phyloP scores from a whole-genome alignment of 2,329 filamentous ascomycete species.

The Fusarium sp. region DNA sequence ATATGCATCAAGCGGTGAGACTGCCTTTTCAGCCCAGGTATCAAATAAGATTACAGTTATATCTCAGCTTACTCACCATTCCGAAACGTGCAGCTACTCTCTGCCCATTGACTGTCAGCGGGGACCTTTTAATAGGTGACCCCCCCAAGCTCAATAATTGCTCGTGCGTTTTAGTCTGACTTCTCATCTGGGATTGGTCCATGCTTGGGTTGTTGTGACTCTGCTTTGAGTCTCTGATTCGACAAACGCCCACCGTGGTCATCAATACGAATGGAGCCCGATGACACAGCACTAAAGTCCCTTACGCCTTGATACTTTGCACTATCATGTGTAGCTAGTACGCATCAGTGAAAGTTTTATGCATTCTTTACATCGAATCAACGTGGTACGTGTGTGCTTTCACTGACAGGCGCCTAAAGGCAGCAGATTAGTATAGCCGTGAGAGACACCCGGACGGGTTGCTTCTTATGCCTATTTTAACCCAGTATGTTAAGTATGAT shows the following conservation, averaged over 20 bases:
- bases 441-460: background rate
- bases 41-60: background rate
- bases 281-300: background rate
- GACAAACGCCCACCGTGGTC: background rate
- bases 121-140: background rate
- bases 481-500: fast-evolving
- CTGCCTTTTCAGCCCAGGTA: fast-evolving
- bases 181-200: background rate
- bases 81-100: background rate
- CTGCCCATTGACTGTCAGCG: background rate
- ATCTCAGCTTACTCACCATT: background rate
- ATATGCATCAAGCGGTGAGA: too few species aligned
- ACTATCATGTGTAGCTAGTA: fast-evolving
- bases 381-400: fast-evolving
- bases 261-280: background rate
- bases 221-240: background rate
- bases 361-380: background rate
- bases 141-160: fast-evolving
- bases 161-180: background rate
- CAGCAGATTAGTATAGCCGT: background rate
- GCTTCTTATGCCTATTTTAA: fast-evolving
- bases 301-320: background rate
- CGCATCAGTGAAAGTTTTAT: fast-evolving
- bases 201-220: background rate
- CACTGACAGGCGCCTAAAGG: background rate